A percentile compares a stretch with the other conserved stretches of the same genome.
Conservation (phyloP, 164 flowering plant genomes). For the Berberis thunbergii region DNA sequence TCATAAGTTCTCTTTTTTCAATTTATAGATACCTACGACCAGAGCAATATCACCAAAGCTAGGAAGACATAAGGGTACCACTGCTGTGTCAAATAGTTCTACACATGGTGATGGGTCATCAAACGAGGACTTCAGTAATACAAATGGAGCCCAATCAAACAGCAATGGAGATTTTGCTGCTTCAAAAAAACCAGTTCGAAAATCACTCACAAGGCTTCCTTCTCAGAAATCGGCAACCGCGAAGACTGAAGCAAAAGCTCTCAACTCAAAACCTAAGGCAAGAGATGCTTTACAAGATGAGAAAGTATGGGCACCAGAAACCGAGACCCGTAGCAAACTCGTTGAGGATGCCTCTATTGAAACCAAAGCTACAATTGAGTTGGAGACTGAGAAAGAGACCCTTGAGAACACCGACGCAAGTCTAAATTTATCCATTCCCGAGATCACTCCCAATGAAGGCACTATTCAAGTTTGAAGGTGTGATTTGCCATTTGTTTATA, state of each 20-base stretch:
- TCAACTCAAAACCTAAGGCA: constrained; percentile 23
- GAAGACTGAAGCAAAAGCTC: constrained; percentile 30
- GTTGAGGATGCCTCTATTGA: constrained; percentile 6
- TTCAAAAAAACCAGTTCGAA: constrained; percentile 31
- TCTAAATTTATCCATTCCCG: constrained; percentile 15
- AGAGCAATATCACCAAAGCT: constrained; percentile 81
- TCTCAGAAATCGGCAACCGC: constrained; percentile 19
- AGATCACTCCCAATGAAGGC: constrained; percentile 23
- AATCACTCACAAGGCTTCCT: constrained; percentile 40
- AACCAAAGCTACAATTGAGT: constrained; percentile 14
- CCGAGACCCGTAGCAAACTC: constrained; percentile 10
- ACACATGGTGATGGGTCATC: constrained; percentile 25
- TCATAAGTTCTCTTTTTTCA: no score
- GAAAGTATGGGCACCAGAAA: constrained; percentile 12
- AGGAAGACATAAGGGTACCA: constrained; percentile 52
- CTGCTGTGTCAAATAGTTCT: constrained; percentile 19
- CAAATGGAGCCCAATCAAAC: constrained; percentile 14
- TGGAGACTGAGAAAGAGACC: constrained; percentile 5
- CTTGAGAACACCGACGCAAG: constrained; percentile 5
- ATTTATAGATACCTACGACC: constrained; percentile 69
- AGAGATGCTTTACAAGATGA: constrained; percentile 9
- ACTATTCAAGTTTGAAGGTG: constrained; percentile 24
- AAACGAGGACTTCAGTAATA: constrained; percentile 12
- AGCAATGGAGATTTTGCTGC: constrained; percentile 14
- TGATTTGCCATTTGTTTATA: neutral